Evolutionary conservation across 345 rosid species (phyloP).

Genomic region (Gossypium stocksii): DNA sequence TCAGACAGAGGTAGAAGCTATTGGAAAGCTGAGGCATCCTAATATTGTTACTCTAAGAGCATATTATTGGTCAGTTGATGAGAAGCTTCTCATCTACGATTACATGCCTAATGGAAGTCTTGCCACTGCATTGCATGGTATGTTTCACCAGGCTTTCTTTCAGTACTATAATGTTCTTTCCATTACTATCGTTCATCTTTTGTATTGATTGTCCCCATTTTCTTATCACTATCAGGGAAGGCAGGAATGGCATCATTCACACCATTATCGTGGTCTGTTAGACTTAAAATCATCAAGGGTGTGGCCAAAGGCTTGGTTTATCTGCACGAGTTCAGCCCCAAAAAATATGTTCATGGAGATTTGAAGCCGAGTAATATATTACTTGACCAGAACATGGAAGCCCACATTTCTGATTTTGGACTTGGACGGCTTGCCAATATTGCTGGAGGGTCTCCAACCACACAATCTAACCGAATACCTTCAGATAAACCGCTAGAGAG

Average conservation of each 20-base stretch:
- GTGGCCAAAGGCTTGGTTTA: constrained; percentile 72
- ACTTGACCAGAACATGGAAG: constrained; percentile 72
- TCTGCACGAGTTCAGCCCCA: constrained; percentile 89
- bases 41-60: constrained; percentile 83
- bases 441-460: constrained; percentile 82
- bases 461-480: constrained; percentile 57
- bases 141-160: constrained; percentile 15
- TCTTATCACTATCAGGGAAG: constrained; percentile 50
- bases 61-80: constrained; percentile 97
- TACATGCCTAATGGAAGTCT: constrained; percentile 83
- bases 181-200: neutral
- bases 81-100: constrained; percentile 90
- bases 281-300: constrained; percentile 72
- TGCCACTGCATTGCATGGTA: constrained; percentile 82
- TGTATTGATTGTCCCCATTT: constrained; percentile 1
- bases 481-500: constrained; percentile 59
- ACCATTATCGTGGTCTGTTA: constrained; percentile 65
- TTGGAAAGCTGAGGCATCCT: constrained; percentile 90
- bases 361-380: constrained; percentile 78
- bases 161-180: neutral
- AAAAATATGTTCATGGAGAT: constrained; percentile 95
- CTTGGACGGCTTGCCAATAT: constrained; percentile 87
- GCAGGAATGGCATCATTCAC: constrained; percentile 60
- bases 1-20: constrained; percentile 96
- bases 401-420: constrained; percentile 85